Base-by-base conservation (phyloP, 1,139 yeast genomes). In the Candida sp. region DNA sequence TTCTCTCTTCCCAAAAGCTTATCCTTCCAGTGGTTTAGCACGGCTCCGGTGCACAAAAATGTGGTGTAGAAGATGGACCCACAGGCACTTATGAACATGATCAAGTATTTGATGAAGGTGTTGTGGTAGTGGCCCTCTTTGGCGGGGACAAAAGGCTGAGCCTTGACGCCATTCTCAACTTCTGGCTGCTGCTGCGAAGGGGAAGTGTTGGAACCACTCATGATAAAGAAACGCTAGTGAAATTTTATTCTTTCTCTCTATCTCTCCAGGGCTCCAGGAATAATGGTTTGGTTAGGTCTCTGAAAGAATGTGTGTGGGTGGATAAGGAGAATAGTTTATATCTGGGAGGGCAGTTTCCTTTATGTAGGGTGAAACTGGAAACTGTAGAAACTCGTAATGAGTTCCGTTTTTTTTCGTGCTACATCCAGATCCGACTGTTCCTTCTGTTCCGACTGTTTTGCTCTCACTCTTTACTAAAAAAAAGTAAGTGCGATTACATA, bases 11-110 rank as follows among this genome's bases (percentile, higher is more conserved):
- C 70, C 2, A 60, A 51, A 5, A 72, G 50, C 37, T 58, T 55
- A 42, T 71, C 66, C 30, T 58, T 58, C 30, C 61, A 49, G 50
- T 73, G 73, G 47, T 65, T 64, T 42, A 70, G 48, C 2, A 71
- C 43, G 1, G 77, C 72, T 5, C 70, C 67, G 7, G 56, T 43
- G 26, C 63, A 59, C 43, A 74, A 51, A 3, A 58, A 49, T 3
- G 57, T 49, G 26, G 72, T 65, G 48, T 73, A 75, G n/a, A 62
- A 44, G n/a, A 63, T 51, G 8, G 77, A 69, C 3, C 67, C 64
- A 3, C 72, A 28, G 42, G 62, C 65, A 4, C 77, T 70, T 3
- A 67, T 49, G 8, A 67, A 44, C 8, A 70, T 61, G 43, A 64
- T 63, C 48, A 64, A 49, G 28, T 58, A 54, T 43, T 63, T 63